A percentile compares a stretch with the other conserved stretches of the same genome.
Evolutionary conservation across 768 basidiomycete species (phyloP).

Genomic region (Pleurotus giganteus): DNA sequence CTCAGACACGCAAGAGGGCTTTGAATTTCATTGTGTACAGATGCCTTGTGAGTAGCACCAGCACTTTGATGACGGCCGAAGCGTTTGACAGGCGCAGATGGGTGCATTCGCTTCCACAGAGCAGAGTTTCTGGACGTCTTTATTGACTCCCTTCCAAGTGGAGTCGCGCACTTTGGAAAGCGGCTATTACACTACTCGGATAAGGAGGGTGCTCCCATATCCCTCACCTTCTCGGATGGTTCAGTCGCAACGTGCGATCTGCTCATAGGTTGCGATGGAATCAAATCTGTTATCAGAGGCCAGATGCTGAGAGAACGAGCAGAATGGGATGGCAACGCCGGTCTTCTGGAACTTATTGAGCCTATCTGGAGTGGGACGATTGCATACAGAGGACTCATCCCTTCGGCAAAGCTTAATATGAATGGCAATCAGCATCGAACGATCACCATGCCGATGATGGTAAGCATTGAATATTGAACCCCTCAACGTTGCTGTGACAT

Average conservation of each 20-base stretch:
- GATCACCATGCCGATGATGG: slow-evolving; percentile 42
- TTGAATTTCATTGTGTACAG: slow-evolving; percentile 35
- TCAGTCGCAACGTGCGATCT: slow-evolving; percentile 36
- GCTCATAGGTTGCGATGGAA: slow-evolving; percentile 46
- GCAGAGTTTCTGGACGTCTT: slow-evolving; percentile 46
- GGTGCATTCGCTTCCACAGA: slow-evolving; percentile 46
- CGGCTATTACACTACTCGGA: slow-evolving; percentile 27
- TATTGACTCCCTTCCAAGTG: slow-evolving; percentile 29
- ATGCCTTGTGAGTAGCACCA: slow-evolving; percentile 42
- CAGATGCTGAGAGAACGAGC: slow-evolving; percentile 28
- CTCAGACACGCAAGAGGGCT: slow-evolving; percentile 41
- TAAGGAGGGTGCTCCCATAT: slow-evolving; percentile 15
- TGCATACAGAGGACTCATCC: slow-evolving; percentile 46
- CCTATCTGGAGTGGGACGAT: slow-evolving; percentile 47
- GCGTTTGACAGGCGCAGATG: slow-evolving; percentile 28
- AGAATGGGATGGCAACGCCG: slow-evolving; percentile 19
- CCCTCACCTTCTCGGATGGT: slow-evolving; percentile 29
- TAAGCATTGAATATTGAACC: slow-evolving; percentile 16
- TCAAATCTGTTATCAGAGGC: slow-evolving; percentile 32
- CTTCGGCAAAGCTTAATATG: slow-evolving; percentile 23
- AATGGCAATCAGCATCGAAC: slow-evolving; percentile 29
- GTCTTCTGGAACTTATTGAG: slow-evolving; percentile 31
- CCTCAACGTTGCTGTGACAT: neutral
- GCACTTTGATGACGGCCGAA: no score
- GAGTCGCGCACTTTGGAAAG: slow-evolving; percentile 37